A percentile compares a stretch with the other conserved stretches of the same genome.
phyloP scores from a whole-genome alignment of 2,329 filamentous ascomycete species.

The Fusarium chuoi region DNA sequence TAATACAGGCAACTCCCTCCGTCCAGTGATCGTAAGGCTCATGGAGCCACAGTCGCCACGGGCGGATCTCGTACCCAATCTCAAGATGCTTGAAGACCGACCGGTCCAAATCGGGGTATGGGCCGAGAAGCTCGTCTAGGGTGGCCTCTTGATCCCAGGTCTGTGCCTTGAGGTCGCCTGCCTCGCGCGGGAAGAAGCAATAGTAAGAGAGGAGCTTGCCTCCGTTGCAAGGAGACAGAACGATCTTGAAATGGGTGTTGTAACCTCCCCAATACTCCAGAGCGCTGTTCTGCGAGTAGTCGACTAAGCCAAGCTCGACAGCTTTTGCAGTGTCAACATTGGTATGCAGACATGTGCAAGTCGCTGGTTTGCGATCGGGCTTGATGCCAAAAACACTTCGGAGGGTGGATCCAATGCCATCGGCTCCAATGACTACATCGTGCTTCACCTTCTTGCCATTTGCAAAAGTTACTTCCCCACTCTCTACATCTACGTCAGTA shows the following conservation, averaged over 20 bases:
- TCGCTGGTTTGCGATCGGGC: neutral
- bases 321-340: neutral
- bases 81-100: neutral
- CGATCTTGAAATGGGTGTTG: neutral
- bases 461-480: neutral
- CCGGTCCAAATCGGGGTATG: neutral
- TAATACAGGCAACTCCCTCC: neutral
- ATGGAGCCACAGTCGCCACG: neutral
- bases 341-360: neutral
- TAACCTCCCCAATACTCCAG: conserved; percentile 1
- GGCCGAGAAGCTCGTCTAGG: neutral
- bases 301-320: neutral
- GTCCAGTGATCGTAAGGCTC: neutral
- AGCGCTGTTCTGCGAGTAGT: neutral
- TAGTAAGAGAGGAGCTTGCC: conserved; percentile 3
- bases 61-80: neutral
- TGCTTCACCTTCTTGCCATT: neutral
- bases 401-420: conserved; percentile 1
- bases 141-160: neutral
- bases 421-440: neutral
- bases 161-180: neutral
- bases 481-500: neutral
- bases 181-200: neutral
- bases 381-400: neutral
- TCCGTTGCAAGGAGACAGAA: neutral